Conservation (phyloP, 768 basidiomycete genomes). For the Chalciporus piperatus region DNA sequence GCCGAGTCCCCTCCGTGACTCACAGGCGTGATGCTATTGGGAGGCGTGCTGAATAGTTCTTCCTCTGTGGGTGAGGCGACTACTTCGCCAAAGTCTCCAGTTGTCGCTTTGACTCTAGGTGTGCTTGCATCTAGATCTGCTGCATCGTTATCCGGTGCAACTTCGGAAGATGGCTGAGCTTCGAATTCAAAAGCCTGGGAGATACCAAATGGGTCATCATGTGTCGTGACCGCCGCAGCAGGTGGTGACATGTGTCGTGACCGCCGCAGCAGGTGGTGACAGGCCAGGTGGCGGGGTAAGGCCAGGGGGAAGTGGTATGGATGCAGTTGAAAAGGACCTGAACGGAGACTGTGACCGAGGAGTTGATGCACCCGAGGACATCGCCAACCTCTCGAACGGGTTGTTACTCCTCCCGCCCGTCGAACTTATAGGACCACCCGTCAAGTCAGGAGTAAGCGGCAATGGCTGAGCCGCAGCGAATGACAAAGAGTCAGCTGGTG, state of each 20-base stretch:
- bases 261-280: conserved; percentile 3
- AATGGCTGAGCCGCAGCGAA: conserved; percentile 73
- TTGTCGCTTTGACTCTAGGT: conserved; percentile 13
- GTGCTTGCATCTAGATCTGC: conserved; percentile 21
- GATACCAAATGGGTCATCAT: conserved; percentile 56
- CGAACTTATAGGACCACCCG: conserved; percentile 45
- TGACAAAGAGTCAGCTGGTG: conserved; percentile 45
- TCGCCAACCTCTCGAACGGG: conserved; percentile 77
- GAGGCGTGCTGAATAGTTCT: conserved; percentile 63
- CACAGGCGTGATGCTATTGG: conserved; percentile 38
- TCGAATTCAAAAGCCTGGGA: conserved; percentile 25
- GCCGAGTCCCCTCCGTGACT: conserved; percentile 8
- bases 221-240: conserved; percentile 2
- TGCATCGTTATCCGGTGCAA: conserved; percentile 19
- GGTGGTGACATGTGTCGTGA: conserved; percentile 17
- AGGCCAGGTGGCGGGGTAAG: conserved; percentile 13
- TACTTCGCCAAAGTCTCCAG: conserved; percentile 17
- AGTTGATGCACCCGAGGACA: conserved; percentile 39
- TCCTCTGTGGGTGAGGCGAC: conserved; percentile 37
- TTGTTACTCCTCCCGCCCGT: conserved; percentile 74
- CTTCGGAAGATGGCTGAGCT: conserved; percentile 10
- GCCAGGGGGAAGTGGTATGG: conserved; percentile 37
- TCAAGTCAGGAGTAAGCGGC: conserved; percentile 64
- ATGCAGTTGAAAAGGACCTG: conserved; percentile 43
- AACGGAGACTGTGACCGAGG: conserved; percentile 61